Evolutionary conservation across 768 basidiomycete species (phyloP).

Genomic region (Macrolepiota albuminosa): DNA sequence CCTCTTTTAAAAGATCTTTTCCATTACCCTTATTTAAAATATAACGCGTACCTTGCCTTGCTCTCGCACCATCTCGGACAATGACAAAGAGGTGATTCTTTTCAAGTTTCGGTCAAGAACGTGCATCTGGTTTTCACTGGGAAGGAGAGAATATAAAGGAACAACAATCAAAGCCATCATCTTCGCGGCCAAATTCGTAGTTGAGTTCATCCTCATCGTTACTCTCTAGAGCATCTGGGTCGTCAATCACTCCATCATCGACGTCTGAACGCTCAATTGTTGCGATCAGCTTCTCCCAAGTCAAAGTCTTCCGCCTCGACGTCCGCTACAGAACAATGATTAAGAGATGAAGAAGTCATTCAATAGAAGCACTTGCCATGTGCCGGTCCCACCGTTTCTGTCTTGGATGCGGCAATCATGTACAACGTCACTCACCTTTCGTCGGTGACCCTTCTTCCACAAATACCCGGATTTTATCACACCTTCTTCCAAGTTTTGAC

Average conservation of each 20-base stretch:
- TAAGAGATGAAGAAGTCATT: conserved; percentile 1
- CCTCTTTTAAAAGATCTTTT: too few species aligned
- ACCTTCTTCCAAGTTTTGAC: too few species aligned
- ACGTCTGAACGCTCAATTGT: conserved; percentile 66
- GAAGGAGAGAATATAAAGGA: conserved; percentile 87
- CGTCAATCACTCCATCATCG: conserved; percentile 56
- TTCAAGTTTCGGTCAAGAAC: too few species aligned
- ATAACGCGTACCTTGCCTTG: too few species aligned
- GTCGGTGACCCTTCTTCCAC: too few species aligned
- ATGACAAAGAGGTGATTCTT: too few species aligned
- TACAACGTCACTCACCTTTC: too few species aligned
- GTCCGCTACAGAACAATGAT: conserved; percentile 40
- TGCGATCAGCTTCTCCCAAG: conserved; percentile 43
- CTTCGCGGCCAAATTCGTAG: conserved; percentile 53
- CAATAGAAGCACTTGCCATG: conserved; percentile 37
- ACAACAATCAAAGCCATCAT: conserved; percentile 74
- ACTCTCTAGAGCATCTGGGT: conserved; percentile 71
- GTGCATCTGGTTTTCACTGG: conserved; percentile 92
- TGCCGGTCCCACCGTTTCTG: conserved; percentile 31
- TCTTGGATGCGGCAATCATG: too few species aligned
- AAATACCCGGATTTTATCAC: too few species aligned
- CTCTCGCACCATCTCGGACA: too few species aligned
- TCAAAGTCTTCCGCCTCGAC: conserved; percentile 82
- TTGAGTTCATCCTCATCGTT: conserved; percentile 57
- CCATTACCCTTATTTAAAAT: too few species aligned